Evolutionary conservation across 129 eudicot genomes (phyloP).

Genomic region (Daucus carota): DH1_v3.0 NC_030389.2:35921501-35922000

Average conservation of each 20-base stretch:
- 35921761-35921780: slow-evolving; percentile 47
- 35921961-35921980: slow-evolving; percentile 7
- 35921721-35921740: slow-evolving; percentile 28
- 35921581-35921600: too few species aligned
- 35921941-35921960: slow-evolving; percentile 23
- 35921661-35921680: too few species aligned
- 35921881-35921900: too few species aligned
- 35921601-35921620: too few species aligned
- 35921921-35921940: slow-evolving; percentile 31
- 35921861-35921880: too few species aligned
- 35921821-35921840: slow-evolving; percentile 54
- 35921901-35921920: slow-evolving; percentile 28
- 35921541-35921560: too few species aligned
- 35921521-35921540: too few species aligned
- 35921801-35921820: slow-evolving; percentile 59
- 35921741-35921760: slow-evolving; percentile 49
- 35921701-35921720: slow-evolving; percentile 32
- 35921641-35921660: too few species aligned
- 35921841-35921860: too few species aligned
- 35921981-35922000: not conserved
- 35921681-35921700: slow-evolving; percentile 49
- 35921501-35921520: too few species aligned
- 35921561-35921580: too few species aligned
- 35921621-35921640: too few species aligned
- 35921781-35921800: slow-evolving; percentile 59